Conservation (phyloP, 1,139 yeast species). For the Zygotorulaspora mrakii region DNA sequence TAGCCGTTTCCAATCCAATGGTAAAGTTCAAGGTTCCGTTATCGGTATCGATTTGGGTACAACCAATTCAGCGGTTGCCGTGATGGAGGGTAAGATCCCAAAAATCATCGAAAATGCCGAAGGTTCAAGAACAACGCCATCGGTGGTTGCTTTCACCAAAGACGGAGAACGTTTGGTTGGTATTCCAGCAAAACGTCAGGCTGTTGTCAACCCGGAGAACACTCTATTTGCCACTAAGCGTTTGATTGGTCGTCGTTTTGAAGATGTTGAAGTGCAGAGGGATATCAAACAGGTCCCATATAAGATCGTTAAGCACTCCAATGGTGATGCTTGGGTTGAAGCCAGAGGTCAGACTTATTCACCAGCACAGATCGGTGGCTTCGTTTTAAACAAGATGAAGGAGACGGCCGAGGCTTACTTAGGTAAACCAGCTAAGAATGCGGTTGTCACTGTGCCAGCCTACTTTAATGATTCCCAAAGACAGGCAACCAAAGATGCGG, state of each 20-base stretch:
- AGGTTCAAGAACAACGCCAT: slow-evolving; percentile 98
- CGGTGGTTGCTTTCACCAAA: slow-evolving; percentile 96
- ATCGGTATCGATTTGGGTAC: slow-evolving; percentile 99
- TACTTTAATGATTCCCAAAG: slow-evolving; percentile 98
- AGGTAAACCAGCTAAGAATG: slow-evolving; percentile 80
- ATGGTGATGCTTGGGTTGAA: slow-evolving; percentile 99
- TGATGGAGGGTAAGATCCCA: slow-evolving; percentile 96
- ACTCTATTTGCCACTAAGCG: slow-evolving; percentile 98
- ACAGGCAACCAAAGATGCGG: slow-evolving; percentile 98
- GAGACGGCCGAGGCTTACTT: slow-evolving; percentile 93
- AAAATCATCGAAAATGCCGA: slow-evolving; percentile 96
- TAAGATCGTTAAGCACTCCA: slow-evolving; percentile 91
- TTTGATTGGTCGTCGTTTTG: slow-evolving; percentile 96
- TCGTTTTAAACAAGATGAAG: slow-evolving; percentile 86
- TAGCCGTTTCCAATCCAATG: slow-evolving; percentile 44
- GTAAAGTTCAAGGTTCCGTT: slow-evolving; percentile 65
- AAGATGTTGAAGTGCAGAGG: slow-evolving; percentile 93
- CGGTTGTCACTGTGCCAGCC: slow-evolving; percentile 97
- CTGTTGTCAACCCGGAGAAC: slow-evolving; percentile 97
- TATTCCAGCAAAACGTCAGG: slow-evolving; percentile 98
- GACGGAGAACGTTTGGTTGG: slow-evolving; percentile 96
- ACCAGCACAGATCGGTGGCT: slow-evolving; percentile 97
- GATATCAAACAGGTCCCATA: slow-evolving; percentile 95
- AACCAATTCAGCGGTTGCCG: slow-evolving; percentile 98
- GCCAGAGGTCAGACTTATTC: slow-evolving; percentile 92